Evolutionary conservation across 2,329 filamentous ascomycete species (phyloP), one percentile per base, ranked within the genome.

Genomic region (Capronia americana): DNA sequence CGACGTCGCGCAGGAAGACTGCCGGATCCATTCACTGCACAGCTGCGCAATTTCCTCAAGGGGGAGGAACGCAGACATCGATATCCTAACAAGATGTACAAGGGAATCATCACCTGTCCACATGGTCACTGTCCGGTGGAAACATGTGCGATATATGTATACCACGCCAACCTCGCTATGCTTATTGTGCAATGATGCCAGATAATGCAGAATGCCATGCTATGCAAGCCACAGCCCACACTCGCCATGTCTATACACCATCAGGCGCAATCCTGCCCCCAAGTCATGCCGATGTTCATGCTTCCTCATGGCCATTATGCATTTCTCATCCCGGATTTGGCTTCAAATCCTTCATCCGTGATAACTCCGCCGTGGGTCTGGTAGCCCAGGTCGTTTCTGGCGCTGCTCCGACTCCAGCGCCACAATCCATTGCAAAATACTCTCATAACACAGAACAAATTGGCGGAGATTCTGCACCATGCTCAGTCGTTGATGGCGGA

Each of bases 381-480:
- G 32, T 24, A 68, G 46, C 23, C 68, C 48, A 6, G 68, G 65
- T 63, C 68, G 61, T 51, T 69, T 67, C 61, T 63, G 65, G 4
- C 28, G 57, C 30, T 58, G 34, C 32, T 53, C 41, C 57, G 50
- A 30, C 20, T 65, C 62, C 53, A 69, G 66, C 34, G 60, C 53
- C 51, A 84, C 82, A 30, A 95, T 79, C 93, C 94, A 99, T 79
- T 98, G 94, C 62, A 96, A 81, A 6, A 98, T 85, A 48, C 92
- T 96, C 81, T 99, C 95, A 77, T 99, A 99, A 78, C 95, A 99
- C 38, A 99, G 87, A 57, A 97, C 94, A 79, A 91, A 98, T 77
- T 99, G 95, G 67, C 92, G 85, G 65, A 98, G 81, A 74, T 91
- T 97, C 79, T 98, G 95, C 51, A 99, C 94, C 93, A 98, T 99